Evolutionary conservation across 2,329 filamentous ascomycete species (phyloP).

Genomic region (Sporothrix dimorphospora): DNA sequence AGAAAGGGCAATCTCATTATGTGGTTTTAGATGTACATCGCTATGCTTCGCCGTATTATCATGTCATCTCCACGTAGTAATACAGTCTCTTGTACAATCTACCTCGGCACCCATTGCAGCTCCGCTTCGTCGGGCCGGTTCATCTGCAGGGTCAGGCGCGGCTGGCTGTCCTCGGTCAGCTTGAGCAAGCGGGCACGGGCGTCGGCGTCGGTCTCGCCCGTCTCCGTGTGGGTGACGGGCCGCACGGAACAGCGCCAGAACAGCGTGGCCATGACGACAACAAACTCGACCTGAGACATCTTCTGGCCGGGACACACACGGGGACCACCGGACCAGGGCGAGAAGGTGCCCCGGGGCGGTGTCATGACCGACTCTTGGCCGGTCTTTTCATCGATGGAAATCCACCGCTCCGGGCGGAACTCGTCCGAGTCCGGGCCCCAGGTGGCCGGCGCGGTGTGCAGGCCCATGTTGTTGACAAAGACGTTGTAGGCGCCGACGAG

Average conservation of each 20-base stretch:
- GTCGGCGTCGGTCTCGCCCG: constrained; percentile 36
- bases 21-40: not conserved
- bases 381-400: constrained; percentile 37
- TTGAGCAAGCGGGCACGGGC: constrained; percentile 35
- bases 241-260: constrained; percentile 39
- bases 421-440: constrained; percentile 42
- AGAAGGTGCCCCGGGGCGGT: constrained; percentile 46
- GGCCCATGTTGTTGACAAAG: constrained; percentile 42
- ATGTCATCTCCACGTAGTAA: not conserved
- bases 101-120: constrained; percentile 29
- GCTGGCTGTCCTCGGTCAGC: constrained; percentile 37
- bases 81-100: not conserved
- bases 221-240: constrained; percentile 31
- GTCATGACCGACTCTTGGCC: constrained; percentile 13
- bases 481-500: constrained; percentile 43
- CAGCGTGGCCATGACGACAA: constrained; percentile 48
- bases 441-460: constrained; percentile 37
- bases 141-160: constrained; percentile 41
- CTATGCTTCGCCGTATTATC: not conserved
- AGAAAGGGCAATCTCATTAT: not conserved
- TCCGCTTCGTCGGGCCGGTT: constrained; percentile 34
- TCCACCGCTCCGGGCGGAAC: constrained; percentile 48
- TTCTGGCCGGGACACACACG: constrained; percentile 57
- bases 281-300: constrained; percentile 60
- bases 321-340: constrained; percentile 54